Base-by-base conservation (phyloP, 2,329 filamentous ascomycete genomes). In the Neurospora sp. region DNA sequence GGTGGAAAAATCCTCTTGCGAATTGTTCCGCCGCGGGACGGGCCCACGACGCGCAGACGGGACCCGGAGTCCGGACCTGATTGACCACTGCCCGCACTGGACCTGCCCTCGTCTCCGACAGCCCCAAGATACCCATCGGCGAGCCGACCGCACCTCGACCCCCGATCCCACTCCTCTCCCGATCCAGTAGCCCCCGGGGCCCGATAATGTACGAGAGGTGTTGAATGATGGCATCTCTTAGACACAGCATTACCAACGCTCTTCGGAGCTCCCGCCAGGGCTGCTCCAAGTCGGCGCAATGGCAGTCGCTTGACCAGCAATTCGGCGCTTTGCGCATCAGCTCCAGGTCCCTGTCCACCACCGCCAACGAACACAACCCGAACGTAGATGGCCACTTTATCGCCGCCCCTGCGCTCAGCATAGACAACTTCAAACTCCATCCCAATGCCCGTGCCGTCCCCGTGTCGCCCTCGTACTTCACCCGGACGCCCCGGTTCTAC, bases 391-490 rank as follows among this genome's bases (percentile, higher is more conserved):
- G 19, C 36, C 28, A 46, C 52, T 72, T 72, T n/a, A 28, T 41
- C 17, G 72, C 74, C 17, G 74, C 74, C 40, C 43, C 67, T 15
- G 73, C 72, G 15, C 62, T 73, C 41, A 70, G 74, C 43, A 33
- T 73, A 37, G 57, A 74, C 15, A 77, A 77, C 62, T 19, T 69
- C 70, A 12, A 33, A n/a, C 15, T 69, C 8, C 73, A 81, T 37
- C 73, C 76, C 36, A 85, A 88, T 73, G 89, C 92, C 68, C 92
- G 96, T 74, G 84, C 96, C 28, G 83, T 97, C 41, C 96, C 96
- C 23, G 86, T 86, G 36, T 97, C 94, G 41, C 90, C 92, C 2
- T 96, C 95, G n/a, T 99, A 99, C 82, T 99, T 98, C 83, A 94
- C 93, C 68, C 91, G 91, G 68, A 90, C 90, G 72, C 91, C 94